A percentile compares a stretch with the other conserved stretches of the same genome.
These are phyloP conservation scores for Thermoascus crustaceus DNA, from an alignment of 2,329 filamentous ascomycete genomes.

Conservation along the genomic window DNA sequence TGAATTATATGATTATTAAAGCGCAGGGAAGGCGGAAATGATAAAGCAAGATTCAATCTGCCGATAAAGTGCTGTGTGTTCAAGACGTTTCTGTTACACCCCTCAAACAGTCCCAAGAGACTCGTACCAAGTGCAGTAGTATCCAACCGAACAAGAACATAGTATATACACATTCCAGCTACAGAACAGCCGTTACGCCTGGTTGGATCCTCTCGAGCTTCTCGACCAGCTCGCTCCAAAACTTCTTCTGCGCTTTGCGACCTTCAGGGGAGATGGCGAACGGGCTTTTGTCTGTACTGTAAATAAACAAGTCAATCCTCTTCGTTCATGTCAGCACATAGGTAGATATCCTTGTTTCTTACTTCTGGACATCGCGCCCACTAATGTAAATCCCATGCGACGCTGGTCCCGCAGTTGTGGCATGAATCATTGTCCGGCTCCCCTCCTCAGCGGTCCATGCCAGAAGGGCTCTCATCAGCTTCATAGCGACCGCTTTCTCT, in stretches of 20 bases:
- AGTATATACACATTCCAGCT: no score
- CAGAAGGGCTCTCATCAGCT: conserved; percentile 4
- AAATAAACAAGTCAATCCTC: background rate
- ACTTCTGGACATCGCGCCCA: conserved; percentile 8
- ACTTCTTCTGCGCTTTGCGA: conserved; percentile 4
- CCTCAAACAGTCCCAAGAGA: no score
- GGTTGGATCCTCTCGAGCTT: conserved; percentile 8
- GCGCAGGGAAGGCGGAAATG: no score
- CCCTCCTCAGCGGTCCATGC: conserved; percentile 14
- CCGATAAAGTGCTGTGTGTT: no score
- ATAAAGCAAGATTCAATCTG: no score
- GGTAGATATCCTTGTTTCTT: conserved; percentile 1
- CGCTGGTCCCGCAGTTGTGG: conserved; percentile 8
- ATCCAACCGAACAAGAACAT: no score
- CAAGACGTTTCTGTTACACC: no score
- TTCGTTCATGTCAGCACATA: background rate
- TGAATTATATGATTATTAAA: no score
- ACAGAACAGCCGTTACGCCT: background rate
- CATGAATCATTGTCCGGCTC: conserved; percentile 13
- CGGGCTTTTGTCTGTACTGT: background rate
- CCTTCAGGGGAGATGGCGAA: conserved; percentile 7
- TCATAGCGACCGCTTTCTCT: conserved; percentile 3
- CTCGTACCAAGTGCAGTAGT: no score
- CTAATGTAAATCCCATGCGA: conserved; percentile 9
- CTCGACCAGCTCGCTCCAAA: conserved; percentile 9